Evolutionary conservation across 192 early-diverging fungal species (phyloP).

Genomic region (Linnemannia schmuckeri): DNA sequence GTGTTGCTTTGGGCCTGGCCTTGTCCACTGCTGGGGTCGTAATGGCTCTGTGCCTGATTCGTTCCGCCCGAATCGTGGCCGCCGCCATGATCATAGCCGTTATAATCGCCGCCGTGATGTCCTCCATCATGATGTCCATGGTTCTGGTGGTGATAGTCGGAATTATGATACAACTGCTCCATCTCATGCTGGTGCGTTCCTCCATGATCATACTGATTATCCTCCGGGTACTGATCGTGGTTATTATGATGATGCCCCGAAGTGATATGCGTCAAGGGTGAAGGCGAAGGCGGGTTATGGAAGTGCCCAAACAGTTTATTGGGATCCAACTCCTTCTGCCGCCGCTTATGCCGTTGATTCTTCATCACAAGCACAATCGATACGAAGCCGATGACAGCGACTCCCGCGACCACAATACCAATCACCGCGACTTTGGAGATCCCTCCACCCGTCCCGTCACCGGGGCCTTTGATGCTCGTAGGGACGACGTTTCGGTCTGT

Average conservation of each 20-base stretch:
- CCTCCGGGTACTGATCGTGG: conserved; percentile 1
- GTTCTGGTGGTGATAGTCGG: conserved; percentile 17
- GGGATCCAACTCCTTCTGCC: conserved; percentile 27
- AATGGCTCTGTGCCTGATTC: background rate
- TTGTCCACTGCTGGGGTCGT: background rate
- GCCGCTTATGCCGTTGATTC: background rate
- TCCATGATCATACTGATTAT: conserved; percentile 5
- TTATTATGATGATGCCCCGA: background rate
- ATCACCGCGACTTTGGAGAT: conserved; percentile 19
- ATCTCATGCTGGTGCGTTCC: conserved; percentile 13
- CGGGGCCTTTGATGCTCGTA: background rate
- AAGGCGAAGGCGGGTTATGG: conserved; percentile 15
- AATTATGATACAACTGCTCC: conserved; percentile 26
- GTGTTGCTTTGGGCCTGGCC: background rate
- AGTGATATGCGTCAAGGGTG: conserved; percentile 9
- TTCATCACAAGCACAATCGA: conserved; percentile 26
- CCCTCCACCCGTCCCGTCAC: background rate
- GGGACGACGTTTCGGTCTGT: background rate
- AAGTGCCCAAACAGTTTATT: conserved; percentile 43
- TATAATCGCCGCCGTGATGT: background rate
- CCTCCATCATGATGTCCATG: conserved; percentile 10
- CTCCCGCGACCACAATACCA: conserved; percentile 19
- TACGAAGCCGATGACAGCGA: conserved; percentile 25
- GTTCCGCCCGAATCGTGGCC: too few species aligned
- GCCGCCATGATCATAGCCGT: conserved; percentile 1